phyloP scores from a whole-genome alignment of 495 filamentous ascomycete species.

The Pseudoneurospora amorphoporcata region DNA sequence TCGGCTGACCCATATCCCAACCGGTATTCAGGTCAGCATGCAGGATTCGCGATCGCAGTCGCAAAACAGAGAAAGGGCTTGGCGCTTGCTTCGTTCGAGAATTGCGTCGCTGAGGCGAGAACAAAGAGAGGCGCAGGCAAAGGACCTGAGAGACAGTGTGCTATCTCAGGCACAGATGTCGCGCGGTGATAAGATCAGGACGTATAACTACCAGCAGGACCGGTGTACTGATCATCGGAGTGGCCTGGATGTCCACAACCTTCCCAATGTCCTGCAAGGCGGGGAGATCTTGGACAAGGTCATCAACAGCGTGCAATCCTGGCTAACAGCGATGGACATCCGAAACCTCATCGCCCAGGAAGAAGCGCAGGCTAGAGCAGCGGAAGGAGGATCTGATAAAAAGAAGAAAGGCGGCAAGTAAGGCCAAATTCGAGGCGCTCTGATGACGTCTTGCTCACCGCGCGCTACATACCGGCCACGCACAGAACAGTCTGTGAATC shows the following conservation, averaged over 20 bases:
- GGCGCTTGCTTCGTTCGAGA: constrained; percentile 72
- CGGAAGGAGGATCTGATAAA: background rate
- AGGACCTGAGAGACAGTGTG: constrained; percentile 59
- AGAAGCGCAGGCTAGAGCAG: constrained; percentile 22
- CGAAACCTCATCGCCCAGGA: constrained; percentile 49
- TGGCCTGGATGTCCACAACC: constrained; percentile 69
- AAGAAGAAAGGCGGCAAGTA: constrained; percentile 26
- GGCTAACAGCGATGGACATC: constrained; percentile 71
- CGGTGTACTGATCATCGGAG: constrained; percentile 89
- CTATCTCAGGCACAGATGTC: constrained; percentile 74
- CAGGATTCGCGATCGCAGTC: constrained; percentile 90
- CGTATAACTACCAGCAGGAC: constrained; percentile 91
- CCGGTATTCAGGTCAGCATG: constrained; percentile 73
- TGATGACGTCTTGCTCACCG: background rate
- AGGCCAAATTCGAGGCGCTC: background rate
- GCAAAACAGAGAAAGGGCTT: constrained; percentile 75
- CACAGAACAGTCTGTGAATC: background rate
- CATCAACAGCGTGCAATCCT: constrained; percentile 70
- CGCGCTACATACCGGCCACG: background rate
- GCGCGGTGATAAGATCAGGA: constrained; percentile 85
- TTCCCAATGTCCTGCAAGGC: constrained; percentile 69
- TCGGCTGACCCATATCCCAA: constrained; percentile 85
- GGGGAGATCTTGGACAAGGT: constrained; percentile 61
- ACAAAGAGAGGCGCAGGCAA: constrained; percentile 73
- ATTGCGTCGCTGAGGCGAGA: constrained; percentile 73